Conservation (phyloP, 495 filamentous ascomycete species). For the Daldinia concentrica region DNA sequence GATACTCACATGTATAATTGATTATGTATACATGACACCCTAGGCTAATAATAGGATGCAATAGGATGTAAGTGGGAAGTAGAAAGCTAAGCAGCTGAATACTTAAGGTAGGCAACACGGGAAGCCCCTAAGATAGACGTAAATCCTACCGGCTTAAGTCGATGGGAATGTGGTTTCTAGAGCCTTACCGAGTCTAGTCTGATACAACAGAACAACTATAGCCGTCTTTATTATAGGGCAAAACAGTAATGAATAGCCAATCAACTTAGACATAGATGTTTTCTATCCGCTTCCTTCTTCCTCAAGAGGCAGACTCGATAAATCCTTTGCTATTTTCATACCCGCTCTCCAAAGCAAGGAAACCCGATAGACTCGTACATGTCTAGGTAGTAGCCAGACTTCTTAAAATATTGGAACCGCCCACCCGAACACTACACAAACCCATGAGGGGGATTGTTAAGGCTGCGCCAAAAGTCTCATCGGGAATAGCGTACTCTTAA, state of each 20-base stretch:
- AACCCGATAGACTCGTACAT: conserved; percentile 10
- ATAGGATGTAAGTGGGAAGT: conserved; percentile 1
- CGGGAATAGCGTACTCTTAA: conserved; percentile 14
- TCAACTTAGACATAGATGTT: not conserved
- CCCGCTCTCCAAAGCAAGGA: conserved; percentile 5
- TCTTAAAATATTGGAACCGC: conserved; percentile 16
- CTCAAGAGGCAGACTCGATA: conserved; percentile 21
- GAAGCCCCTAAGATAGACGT: not conserved
- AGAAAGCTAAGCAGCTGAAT: not conserved
- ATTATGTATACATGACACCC: not conserved
- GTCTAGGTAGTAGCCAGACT: conserved; percentile 19
- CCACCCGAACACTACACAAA: conserved; percentile 18
- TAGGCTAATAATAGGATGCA: conserved; percentile 3
- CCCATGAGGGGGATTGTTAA: conserved; percentile 16
- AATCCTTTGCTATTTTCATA: conserved; percentile 32
- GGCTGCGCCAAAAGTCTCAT: conserved; percentile 18
- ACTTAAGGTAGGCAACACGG: no score
- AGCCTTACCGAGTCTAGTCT: not conserved
- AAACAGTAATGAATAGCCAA: conserved; percentile 18
- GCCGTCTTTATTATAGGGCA: conserved; percentile 15
- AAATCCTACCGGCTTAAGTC: not conserved
- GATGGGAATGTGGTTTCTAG: conserved; percentile 3
- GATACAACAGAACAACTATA: not conserved
- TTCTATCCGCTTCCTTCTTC: conserved; percentile 35
- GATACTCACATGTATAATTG: conserved; percentile 9